Evolutionary conservation across 2,329 filamentous ascomycete genomes (phyloP).

Genomic region (Colletotrichum simmondsii): DNA sequence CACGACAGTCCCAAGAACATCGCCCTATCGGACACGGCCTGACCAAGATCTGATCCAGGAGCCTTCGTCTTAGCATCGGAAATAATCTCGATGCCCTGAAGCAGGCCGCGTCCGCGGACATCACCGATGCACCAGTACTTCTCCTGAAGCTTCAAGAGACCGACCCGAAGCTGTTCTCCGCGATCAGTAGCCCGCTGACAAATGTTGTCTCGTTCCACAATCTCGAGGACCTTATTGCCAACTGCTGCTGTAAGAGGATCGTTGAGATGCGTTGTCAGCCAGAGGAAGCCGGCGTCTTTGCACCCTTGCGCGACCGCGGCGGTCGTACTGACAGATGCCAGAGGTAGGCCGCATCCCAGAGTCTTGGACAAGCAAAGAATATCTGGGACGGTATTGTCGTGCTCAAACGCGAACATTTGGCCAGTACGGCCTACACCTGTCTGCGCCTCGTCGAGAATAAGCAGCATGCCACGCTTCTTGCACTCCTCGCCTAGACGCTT

Average conservation of each 20-base stretch:
- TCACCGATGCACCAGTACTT: constrained; percentile 65
- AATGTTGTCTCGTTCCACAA: constrained; percentile 60
- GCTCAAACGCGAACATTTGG: constrained; percentile 68
- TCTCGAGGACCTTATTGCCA: constrained; percentile 64
- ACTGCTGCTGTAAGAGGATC: constrained; percentile 65
- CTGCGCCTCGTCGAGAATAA: constrained; percentile 71
- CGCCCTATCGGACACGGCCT: constrained; percentile 54
- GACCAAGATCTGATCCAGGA: constrained; percentile 54
- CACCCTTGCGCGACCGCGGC: constrained; percentile 57
- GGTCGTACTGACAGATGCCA: constrained; percentile 61
- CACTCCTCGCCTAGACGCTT: constrained; percentile 62
- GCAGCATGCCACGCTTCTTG: constrained; percentile 63
- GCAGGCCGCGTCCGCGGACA: constrained; percentile 60
- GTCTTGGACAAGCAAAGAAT: constrained; percentile 66
- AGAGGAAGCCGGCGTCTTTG: constrained; percentile 56
- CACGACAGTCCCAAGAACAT: constrained; percentile 59
- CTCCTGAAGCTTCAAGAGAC: constrained; percentile 54
- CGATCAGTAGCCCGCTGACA: constrained; percentile 51
- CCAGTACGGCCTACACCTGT: constrained; percentile 67
- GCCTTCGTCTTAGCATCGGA: constrained; percentile 53
- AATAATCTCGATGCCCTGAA: constrained; percentile 63
- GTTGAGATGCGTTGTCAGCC: constrained; percentile 65
- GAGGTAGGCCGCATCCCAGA: constrained; percentile 62
- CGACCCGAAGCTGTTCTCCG: constrained; percentile 54
- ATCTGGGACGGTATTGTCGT: constrained; percentile 58